Evolutionary conservation across 768 basidiomycete genomes (phyloP).

Genomic region (Asterophora parasitica): DNA sequence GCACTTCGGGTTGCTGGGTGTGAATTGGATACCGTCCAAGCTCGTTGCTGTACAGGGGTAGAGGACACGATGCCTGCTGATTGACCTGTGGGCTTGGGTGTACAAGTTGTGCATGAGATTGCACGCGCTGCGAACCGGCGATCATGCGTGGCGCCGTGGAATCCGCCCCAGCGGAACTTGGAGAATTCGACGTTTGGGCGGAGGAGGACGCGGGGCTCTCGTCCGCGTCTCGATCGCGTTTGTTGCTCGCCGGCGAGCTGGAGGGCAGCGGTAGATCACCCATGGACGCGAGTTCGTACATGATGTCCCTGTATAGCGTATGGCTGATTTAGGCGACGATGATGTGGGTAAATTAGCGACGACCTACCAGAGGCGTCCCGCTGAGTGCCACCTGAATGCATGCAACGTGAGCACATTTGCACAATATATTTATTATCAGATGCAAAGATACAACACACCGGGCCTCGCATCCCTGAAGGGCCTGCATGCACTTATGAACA

Average conservation of each 20-base stretch:
- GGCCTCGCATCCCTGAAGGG: constrained; percentile 37
- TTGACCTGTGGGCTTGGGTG: not conserved
- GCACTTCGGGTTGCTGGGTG: constrained; percentile 12
- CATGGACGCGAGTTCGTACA: constrained; percentile 67
- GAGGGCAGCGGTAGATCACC: constrained; percentile 66
- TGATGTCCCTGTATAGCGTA: constrained; percentile 55
- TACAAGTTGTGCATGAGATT: not conserved
- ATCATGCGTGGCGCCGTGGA: constrained; percentile 25
- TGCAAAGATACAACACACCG: constrained; percentile 17
- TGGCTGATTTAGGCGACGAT: too few relatives aligned
- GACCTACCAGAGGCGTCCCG: constrained; percentile 42
- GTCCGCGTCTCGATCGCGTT: constrained; percentile 60
- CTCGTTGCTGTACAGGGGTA: constrained; percentile 61
- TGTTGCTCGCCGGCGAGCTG: constrained; percentile 45
- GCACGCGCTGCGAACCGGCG: constrained; percentile 33
- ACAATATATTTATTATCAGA: not conserved
- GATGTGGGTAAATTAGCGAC: too few relatives aligned
- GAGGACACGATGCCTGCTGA: constrained; percentile 17
- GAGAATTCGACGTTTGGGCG: constrained; percentile 6
- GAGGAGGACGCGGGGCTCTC: constrained; percentile 34
- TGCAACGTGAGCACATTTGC: not conserved
- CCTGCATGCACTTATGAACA: constrained; percentile 59
- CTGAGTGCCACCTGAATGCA: constrained; percentile 32
- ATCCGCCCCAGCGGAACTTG: constrained; percentile 9
- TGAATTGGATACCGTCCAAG: constrained; percentile 47